Evolutionary conservation across 2,329 filamentous ascomycete species (phyloP), one percentile per base, ranked within the genome.

Genomic region (Monosporascus sp.): DNA sequence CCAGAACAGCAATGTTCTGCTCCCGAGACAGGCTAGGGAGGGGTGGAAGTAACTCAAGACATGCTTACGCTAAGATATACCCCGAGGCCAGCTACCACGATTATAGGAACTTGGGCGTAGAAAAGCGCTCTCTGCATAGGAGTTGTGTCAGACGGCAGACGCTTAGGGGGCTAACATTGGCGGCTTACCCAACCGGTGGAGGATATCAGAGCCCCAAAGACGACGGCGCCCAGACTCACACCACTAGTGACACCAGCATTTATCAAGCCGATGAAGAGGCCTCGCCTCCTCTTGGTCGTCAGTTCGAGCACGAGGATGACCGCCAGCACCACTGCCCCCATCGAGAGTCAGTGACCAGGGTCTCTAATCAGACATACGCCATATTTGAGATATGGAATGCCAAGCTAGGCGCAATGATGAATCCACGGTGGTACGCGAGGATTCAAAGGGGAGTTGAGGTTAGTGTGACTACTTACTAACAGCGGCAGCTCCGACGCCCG

Each of bases 251-350:
- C 87, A 1, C 84, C 83, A 0, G 85, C 79, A 61, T 93, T 94
- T 20, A 89, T 76, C 41, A 90, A 68, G 1, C 89, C 90, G 55
- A 95, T 81, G 52, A 84, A 88, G 20, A 94, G 58, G 0, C 90
- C 90, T 53, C 90, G 77, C 5, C 82, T 77, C 57, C 82, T 83
- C 55, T 83, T 81, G 22, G 79, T 82, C 0, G 85, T 81, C 56
- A 94, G 72, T 65, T 93, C 86, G n/a, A 94, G 77, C 0, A 89
- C 83, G 22, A 93, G 74, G 47, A 95, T 89, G 47, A 90, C 82
- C 1, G 85, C 80, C 6, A 92, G 79, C 0, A 86, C 86, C 71
- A 90, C 42, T 46, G 11, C 20, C 42, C 42, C 42, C 15, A 8
- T n/a, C 24, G n/a, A n/a, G 9, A 25, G 42, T 46, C 20, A 46